A percentile compares a stretch with the other conserved stretches of the same genome.
Evolutionary conservation across 352 stramenopile species (phyloP).

Genomic region (Globisporangium okanoganense): DNA sequence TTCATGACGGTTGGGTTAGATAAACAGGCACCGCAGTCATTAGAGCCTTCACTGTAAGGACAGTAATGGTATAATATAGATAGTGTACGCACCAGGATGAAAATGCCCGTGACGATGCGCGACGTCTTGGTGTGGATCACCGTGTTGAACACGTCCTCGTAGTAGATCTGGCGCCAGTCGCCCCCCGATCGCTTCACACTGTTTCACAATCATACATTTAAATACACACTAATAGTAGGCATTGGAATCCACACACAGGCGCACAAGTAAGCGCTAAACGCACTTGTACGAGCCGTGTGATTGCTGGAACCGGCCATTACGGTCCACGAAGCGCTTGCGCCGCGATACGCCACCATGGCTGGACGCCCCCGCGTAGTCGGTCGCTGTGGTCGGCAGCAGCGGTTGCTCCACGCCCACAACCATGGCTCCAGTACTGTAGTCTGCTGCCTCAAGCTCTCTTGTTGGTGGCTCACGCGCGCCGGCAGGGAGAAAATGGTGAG

Average conservation of each 20-base stretch:
- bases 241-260: not conserved
- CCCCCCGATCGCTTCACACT: constrained; percentile 53
- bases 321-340: constrained; percentile 55
- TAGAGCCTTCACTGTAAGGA: too few relatives aligned
- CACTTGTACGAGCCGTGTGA: constrained; percentile 71
- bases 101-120: constrained; percentile 76
- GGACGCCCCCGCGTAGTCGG: constrained; percentile 6
- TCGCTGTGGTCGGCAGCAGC: constrained; percentile 22
- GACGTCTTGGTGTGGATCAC: constrained; percentile 85
- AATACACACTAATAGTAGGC: constrained; percentile 7
- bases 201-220: not conserved
- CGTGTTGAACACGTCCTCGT: constrained; percentile 83
- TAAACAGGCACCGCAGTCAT: too few relatives aligned
- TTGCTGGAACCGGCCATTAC: constrained; percentile 58
- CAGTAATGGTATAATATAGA: too few relatives aligned
- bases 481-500: not conserved
- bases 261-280: constrained; percentile 12
- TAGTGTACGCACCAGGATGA: constrained; percentile 41
- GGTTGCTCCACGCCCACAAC: constrained; percentile 22
- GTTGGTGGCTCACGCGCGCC: too few relatives aligned
- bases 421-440: not conserved
- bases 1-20: constrained; percentile 1
- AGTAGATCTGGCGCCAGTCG: constrained; percentile 83
- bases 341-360: constrained; percentile 4
- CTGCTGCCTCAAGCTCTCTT: not conserved